These are phyloP conservation scores for Heteromeles arbutifolia DNA, from an alignment of 306 rosid genomes.

Conservation along the genomic window DNA sequence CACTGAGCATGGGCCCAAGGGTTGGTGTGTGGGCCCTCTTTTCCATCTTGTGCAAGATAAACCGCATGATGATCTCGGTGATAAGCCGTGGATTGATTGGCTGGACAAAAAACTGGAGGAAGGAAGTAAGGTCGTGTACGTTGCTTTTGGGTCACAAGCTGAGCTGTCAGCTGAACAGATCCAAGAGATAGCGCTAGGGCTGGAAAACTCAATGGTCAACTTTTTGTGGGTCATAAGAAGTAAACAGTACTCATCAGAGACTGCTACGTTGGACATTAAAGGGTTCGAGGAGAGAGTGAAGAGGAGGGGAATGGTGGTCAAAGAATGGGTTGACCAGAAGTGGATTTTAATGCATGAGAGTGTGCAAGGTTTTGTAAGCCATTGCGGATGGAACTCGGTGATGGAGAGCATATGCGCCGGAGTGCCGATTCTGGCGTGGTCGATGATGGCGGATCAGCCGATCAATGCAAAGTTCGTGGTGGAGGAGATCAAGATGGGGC, in stretches of 20 bases:
- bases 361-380: slow-evolving; percentile 46
- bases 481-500: slow-evolving; percentile 41
- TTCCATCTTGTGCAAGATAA: slow-evolving; percentile 1
- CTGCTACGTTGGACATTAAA: not conserved
- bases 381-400: slow-evolving; percentile 59
- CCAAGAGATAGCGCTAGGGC: slow-evolving; percentile 36
- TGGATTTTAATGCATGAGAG: slow-evolving; percentile 34
- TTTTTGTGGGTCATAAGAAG: slow-evolving; percentile 41
- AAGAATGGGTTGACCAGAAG: slow-evolving; percentile 46
- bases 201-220: slow-evolving; percentile 28
- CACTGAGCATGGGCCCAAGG: not conserved
- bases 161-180: slow-evolving; percentile 23
- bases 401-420: slow-evolving; percentile 40
- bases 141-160: slow-evolving; percentile 45
- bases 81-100: slow-evolving; percentile 31
- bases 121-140: slow-evolving; percentile 27
- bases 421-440: slow-evolving; percentile 50
- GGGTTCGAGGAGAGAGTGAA: slow-evolving; percentile 35
- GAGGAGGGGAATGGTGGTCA: slow-evolving; percentile 37
- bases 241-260: not conserved
- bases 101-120: slow-evolving; percentile 22
- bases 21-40: slow-evolving; percentile 34
- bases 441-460: slow-evolving; percentile 40
- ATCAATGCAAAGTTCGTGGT: slow-evolving; percentile 43
- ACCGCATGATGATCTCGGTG: not conserved